Percentiles rank a stretch among this genome's conserved stretches.
Conservation (phyloP, 331 rosid species). For the Cucumis variabilis region DNA sequence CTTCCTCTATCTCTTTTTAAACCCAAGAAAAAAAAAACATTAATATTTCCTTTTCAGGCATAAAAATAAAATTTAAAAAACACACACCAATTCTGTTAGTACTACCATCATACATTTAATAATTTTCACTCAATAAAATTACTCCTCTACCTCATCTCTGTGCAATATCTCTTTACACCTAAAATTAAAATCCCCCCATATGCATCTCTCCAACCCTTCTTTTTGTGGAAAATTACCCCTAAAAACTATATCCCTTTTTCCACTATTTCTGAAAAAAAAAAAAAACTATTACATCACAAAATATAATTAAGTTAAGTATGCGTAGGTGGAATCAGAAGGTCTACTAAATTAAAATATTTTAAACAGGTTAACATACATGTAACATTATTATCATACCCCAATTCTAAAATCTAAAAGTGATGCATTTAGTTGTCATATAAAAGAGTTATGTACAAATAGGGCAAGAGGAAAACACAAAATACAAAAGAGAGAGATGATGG, state of each 20-base stretch:
- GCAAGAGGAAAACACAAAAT: no score
- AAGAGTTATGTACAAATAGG: no score
- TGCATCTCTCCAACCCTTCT: neutral
- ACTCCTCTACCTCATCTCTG: neutral
- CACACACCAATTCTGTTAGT: neutral
- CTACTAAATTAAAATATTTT: no score
- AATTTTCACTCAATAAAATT: no score
- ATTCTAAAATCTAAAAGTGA: no score
- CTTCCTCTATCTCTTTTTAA: neutral
- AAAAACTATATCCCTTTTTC: neutral
- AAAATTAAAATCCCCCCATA: neutral
- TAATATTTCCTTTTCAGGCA: slow-evolving; percentile 26
- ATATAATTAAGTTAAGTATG: no score
- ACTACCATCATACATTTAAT: neutral
- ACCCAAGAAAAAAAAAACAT: neutral
- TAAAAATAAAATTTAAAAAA: neutral
- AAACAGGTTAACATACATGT: no score
- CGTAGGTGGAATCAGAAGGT: no score
- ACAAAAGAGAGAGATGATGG: no score
- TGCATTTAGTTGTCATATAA: no score
- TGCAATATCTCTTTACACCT: neutral
- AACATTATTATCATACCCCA: no score
- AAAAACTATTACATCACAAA: neutral
- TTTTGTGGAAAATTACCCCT: neutral
- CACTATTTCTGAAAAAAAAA: no score